These are phyloP conservation scores for Phytophthora meadii DNA, from an alignment of 352 stramenopile species.

Conservation along the genomic window DNA sequence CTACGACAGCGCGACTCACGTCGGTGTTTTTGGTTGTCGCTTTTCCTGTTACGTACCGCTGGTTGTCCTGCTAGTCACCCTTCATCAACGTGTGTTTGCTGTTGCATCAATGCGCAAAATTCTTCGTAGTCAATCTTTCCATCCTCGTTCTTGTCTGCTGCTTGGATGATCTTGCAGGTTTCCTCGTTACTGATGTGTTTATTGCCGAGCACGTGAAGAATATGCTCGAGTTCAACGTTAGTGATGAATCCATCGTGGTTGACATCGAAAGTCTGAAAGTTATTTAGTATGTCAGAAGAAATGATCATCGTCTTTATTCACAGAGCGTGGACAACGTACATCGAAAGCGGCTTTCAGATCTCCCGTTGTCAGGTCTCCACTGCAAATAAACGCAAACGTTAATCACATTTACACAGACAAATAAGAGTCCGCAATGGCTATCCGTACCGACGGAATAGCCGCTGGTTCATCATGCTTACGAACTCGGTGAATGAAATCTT, in stretches of 20 bases:
- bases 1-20: neutral
- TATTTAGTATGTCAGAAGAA: neutral
- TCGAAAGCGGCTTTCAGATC: slow-evolving; percentile 75
- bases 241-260: slow-evolving; percentile 81
- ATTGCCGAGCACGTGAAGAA: slow-evolving; percentile 69
- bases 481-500: slow-evolving; percentile 87
- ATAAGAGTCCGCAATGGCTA: neutral
- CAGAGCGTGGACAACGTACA: slow-evolving; percentile 29
- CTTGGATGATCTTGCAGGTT: slow-evolving; percentile 65
- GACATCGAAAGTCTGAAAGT: slow-evolving; percentile 65
- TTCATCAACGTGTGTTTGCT: slow-evolving; percentile 16
- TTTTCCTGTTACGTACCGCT: no score
- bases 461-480: slow-evolving; percentile 78
- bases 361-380: slow-evolving; percentile 53
- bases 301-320: neutral
- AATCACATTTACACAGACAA: neutral
- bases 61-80: neutral
- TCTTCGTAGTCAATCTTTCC: slow-evolving; percentile 89
- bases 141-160: slow-evolving; percentile 85
- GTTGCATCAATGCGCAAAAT: slow-evolving; percentile 75
- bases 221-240: slow-evolving; percentile 66
- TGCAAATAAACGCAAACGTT: slow-evolving; percentile 19
- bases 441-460: slow-evolving; percentile 62
- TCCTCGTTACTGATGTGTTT: slow-evolving; percentile 52
- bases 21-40: no score